Percentiles rank a stretch among this genome's conserved stretches.
phyloP scores from a whole-genome alignment of 2,329 filamentous ascomycete genomes.

The Phialophora chinensis region DNA sequence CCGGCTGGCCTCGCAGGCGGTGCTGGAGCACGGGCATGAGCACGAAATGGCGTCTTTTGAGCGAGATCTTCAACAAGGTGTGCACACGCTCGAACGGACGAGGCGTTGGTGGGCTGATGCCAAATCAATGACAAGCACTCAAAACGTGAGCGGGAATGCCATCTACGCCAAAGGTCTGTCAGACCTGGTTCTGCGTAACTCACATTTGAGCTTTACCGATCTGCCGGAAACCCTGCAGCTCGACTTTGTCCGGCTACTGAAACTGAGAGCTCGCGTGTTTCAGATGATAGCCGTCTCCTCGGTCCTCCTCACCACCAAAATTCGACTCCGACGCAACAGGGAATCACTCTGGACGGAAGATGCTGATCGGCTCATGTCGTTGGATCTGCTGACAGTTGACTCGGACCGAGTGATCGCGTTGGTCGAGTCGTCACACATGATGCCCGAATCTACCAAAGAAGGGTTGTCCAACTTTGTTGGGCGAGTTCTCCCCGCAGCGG shows the following conservation, averaged over 20 bases:
- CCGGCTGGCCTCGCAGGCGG: conserved; percentile 63
- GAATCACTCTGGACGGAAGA: conserved; percentile 69
- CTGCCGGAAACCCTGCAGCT: conserved; percentile 66
- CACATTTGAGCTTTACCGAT: conserved; percentile 56
- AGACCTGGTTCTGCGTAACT: conserved; percentile 62
- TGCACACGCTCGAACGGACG: conserved; percentile 59
- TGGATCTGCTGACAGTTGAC: conserved; percentile 46
- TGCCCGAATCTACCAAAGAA: conserved; percentile 53
- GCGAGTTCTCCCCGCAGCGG: conserved; percentile 62
- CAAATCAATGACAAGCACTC: conserved; percentile 10
- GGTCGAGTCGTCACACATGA: conserved; percentile 56
- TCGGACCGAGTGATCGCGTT: conserved; percentile 52
- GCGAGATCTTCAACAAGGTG: conserved; percentile 59
- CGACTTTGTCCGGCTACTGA: conserved; percentile 60
- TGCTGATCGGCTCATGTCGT: conserved; percentile 63
- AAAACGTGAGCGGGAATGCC: conserved; percentile 25
- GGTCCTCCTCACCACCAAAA: conserved; percentile 69
- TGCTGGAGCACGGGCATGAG: conserved; percentile 65
- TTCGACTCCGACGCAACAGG: conserved; percentile 68
- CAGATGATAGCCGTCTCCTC: conserved; percentile 66
- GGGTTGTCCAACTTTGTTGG: conserved; percentile 55
- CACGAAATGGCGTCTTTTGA: conserved; percentile 67
- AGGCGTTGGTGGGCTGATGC: conserved; percentile 48
- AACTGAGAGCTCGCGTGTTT: conserved; percentile 60
- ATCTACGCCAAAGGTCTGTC: conserved; percentile 67